Conservation (phyloP, 1,284 basidiomycete genomes). For the Cutaneotrichosporon cutaneum region DNA sequence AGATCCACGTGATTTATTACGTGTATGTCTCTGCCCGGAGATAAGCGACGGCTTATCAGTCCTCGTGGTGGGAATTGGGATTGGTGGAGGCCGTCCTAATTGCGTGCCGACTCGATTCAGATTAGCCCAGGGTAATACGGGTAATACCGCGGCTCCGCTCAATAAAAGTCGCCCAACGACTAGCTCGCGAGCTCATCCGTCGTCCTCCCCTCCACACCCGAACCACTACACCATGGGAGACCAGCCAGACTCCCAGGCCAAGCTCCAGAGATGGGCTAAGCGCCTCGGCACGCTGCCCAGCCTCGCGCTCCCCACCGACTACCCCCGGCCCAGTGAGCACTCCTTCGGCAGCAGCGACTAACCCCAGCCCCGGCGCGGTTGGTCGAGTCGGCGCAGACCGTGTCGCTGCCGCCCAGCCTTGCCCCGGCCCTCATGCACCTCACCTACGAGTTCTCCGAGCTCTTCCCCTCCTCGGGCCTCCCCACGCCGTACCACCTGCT, state of each 20-base stretch:
- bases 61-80: no score
- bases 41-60: background rate
- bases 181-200: no score
- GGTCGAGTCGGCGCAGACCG: constrained; percentile 72
- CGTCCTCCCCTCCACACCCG: background rate
- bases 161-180: background rate
- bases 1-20: background rate
- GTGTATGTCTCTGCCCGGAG: background rate
- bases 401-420: constrained; percentile 59
- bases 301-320: constrained; percentile 93
- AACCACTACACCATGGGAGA: background rate
- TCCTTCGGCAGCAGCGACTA: constrained; percentile 8
- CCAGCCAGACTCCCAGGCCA: constrained; percentile 20
- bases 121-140: background rate
- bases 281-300: constrained; percentile 68
- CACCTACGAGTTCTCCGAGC: constrained; percentile 70
- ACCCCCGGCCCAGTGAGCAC: constrained; percentile 68
- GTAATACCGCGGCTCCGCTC: background rate
- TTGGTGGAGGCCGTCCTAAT: no score
- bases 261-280: constrained; percentile 51
- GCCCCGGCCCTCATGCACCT: constrained; percentile 50
- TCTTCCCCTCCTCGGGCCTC: constrained; percentile 49
- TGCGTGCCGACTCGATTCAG: background rate
- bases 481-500: constrained; percentile 90
- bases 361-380: constrained; percentile 62